These are phyloP conservation scores for Centella asiatica DNA, from an alignment of 129 eudicot species.

Conservation along the genomic window DNA sequence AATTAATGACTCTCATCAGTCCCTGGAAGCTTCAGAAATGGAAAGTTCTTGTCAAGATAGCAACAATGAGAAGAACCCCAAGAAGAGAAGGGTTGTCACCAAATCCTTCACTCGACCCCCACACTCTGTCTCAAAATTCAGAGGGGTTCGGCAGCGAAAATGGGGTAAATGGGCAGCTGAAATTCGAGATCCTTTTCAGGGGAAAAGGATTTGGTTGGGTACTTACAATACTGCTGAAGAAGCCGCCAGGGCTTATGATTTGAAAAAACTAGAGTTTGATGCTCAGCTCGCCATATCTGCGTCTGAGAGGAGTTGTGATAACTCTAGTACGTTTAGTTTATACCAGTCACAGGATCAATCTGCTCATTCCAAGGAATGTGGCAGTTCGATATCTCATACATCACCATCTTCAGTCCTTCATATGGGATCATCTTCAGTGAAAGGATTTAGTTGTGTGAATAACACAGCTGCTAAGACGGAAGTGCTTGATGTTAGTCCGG, in stretches of 20 bases:
- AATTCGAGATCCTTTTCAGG: slow-evolving; percentile 61
- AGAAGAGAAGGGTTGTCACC: slow-evolving; percentile 27
- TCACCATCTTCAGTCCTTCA: slow-evolving; percentile 53
- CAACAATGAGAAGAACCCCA: slow-evolving; percentile 34
- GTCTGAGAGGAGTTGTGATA: slow-evolving; percentile 17
- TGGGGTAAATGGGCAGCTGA: slow-evolving; percentile 98
- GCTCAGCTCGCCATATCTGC: slow-evolving; percentile 10
- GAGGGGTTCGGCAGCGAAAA: slow-evolving; percentile 71
- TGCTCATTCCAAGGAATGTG: slow-evolving; percentile 43
- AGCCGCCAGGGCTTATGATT: slow-evolving; percentile 56
- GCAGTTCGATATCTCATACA: slow-evolving; percentile 28
- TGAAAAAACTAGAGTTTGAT: slow-evolving; percentile 51
- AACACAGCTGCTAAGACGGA: background rate
- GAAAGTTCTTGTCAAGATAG: slow-evolving; percentile 53
- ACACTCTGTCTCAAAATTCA: slow-evolving; percentile 19
- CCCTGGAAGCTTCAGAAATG: background rate
- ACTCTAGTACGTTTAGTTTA: slow-evolving; percentile 11
- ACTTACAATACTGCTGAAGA: slow-evolving; percentile 64
- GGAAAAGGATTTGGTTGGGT: slow-evolving; percentile 64
- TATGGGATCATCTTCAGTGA: slow-evolving; percentile 22
- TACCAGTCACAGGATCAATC: slow-evolving; percentile 15
- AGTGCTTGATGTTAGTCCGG: too few species aligned
- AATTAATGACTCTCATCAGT: background rate
- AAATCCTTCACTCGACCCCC: slow-evolving; percentile 22
- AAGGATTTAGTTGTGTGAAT: slow-evolving; percentile 4